These are phyloP conservation scores for Trametes pubescens DNA, from an alignment of 1,284 basidiomycete species.

Conservation along the genomic window DNA sequence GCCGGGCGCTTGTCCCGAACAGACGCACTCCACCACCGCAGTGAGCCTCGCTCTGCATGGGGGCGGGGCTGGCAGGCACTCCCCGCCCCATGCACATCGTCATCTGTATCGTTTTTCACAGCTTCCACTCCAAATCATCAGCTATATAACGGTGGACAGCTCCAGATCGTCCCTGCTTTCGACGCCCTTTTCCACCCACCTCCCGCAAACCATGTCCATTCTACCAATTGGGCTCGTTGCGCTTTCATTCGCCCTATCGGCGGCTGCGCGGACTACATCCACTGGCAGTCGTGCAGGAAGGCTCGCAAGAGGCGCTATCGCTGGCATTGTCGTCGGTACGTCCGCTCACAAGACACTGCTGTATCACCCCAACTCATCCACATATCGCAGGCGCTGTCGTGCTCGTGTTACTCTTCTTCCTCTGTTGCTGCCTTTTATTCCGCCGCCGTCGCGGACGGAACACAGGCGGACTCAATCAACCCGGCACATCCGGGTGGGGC, in stretches of 20 bases:
- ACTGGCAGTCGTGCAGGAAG: constrained; percentile 6
- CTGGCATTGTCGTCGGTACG: constrained; percentile 34
- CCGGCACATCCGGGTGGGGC: background rate
- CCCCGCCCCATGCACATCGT: background rate
- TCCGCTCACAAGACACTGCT: too few species aligned
- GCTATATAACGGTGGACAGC: background rate
- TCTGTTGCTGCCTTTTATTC: constrained; percentile 24
- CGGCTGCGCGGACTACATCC: constrained; percentile 19
- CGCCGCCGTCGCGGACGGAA: constrained; percentile 20
- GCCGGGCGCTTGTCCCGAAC: background rate
- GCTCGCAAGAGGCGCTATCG: constrained; percentile 27
- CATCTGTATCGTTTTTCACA: background rate
- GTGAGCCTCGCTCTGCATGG: background rate
- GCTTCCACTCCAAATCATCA: constrained; percentile 3
- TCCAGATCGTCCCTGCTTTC: too few species aligned
- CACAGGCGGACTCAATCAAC: background rate
- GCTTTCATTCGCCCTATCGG: constrained; percentile 21
- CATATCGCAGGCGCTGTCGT: constrained; percentile 14
- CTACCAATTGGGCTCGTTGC: constrained; percentile 8
- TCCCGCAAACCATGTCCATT: constrained; percentile 10
- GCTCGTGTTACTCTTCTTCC: constrained; percentile 17
- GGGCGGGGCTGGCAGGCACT: background rate
- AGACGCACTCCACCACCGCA: background rate
- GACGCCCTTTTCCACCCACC: background rate
- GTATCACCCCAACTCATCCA: background rate